These are phyloP conservation scores for Penicillium angulare DNA, from an alignment of 495 filamentous ascomycete genomes.

Conservation along the genomic window DNA sequence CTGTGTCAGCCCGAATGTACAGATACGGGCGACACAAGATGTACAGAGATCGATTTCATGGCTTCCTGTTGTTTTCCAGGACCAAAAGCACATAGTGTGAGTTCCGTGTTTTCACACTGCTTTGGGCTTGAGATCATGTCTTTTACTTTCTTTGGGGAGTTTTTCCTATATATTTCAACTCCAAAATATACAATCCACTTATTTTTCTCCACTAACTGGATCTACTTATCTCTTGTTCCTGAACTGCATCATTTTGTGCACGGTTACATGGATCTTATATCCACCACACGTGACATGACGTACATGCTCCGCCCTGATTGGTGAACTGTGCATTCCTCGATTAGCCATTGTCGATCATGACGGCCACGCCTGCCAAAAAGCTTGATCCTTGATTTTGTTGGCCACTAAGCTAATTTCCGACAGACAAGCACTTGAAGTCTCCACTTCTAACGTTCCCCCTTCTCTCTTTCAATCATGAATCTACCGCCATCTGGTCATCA, in stretches of 20 bases:
- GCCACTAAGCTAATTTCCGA: conserved; percentile 6
- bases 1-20: conserved; percentile 13
- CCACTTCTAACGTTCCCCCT: not conserved
- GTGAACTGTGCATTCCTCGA: not conserved
- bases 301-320: not conserved
- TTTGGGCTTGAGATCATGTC: too few species aligned
- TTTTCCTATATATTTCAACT: not conserved
- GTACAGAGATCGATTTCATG: conserved; percentile 19
- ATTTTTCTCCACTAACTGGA: too few species aligned
- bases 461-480: not conserved
- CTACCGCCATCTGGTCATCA: too few species aligned
- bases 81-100: conserved; percentile 11
- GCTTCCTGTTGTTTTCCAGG: conserved; percentile 1
- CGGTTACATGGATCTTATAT: conserved; percentile 6
- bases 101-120: too few species aligned
- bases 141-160: too few species aligned
- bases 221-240: not conserved
- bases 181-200: too few species aligned
- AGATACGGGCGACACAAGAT: conserved; percentile 10
- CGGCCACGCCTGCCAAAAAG: conserved; percentile 15
- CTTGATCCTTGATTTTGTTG: conserved; percentile 11
- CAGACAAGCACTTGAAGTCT: not conserved
- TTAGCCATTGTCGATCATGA: conserved; percentile 25
- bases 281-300: conserved; percentile 22
- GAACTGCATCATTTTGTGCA: too few species aligned